These are phyloP conservation scores for Penicillium sp. DNA, from an alignment of 2,329 filamentous ascomycete genomes.

Conservation along the genomic window DNA sequence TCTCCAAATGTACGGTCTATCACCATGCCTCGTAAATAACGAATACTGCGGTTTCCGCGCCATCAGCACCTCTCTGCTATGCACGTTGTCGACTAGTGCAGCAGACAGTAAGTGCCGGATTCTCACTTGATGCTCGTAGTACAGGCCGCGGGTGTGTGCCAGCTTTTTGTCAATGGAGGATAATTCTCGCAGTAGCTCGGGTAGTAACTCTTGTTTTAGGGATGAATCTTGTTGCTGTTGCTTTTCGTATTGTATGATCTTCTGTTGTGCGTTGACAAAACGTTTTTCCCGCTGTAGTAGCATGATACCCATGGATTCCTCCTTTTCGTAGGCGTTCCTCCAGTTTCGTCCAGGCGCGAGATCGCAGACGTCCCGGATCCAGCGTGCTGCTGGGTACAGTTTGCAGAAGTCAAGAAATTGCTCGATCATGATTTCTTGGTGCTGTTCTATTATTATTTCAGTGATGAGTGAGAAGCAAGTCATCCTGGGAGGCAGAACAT, in stretches of 20 bases:
- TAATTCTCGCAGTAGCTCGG: background rate
- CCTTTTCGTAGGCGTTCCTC: background rate
- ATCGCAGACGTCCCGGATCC: background rate
- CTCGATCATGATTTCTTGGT: background rate
- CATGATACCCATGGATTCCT: background rate
- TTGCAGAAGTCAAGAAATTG: background rate
- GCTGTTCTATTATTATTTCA: background rate
- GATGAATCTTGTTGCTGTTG: background rate
- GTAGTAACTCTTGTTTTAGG: background rate
- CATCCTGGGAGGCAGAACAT: too few relatives aligned
- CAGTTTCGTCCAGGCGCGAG: background rate
- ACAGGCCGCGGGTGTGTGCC: background rate
- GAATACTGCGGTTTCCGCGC: background rate
- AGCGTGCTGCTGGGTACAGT: background rate
- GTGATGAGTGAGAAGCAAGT: background rate
- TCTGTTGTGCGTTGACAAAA: background rate
- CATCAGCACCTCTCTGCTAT: background rate
- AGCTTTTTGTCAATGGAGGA: background rate
- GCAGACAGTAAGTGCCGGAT: background rate
- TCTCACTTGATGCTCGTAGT: background rate
- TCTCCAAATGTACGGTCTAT: constrained; percentile 4
- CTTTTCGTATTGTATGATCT: background rate
- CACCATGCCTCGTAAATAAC: constrained; percentile 1
- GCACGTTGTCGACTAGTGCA: background rate
- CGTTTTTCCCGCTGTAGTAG: background rate